phyloP scores from a whole-genome alignment of 495 filamentous ascomycete genomes.

The Cairneyella variabilis region DNA sequence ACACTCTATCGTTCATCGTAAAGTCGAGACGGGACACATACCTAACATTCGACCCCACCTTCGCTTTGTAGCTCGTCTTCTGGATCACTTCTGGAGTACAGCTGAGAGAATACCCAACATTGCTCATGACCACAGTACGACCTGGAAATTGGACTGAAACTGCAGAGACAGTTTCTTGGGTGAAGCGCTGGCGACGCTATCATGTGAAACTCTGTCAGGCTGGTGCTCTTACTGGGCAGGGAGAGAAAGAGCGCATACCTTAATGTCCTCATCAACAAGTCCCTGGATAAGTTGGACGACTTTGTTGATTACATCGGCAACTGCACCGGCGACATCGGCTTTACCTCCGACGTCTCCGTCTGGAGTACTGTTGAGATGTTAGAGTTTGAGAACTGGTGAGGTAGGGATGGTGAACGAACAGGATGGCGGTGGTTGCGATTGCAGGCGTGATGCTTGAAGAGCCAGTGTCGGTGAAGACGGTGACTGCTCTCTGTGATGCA shows the following conservation, averaged over 20 bases:
- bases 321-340: constrained; percentile 1
- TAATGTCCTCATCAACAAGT: constrained; percentile 3
- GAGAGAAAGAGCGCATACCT: neutral
- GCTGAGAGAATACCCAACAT: constrained; percentile 3
- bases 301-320: constrained; percentile 5
- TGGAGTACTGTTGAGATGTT: neutral
- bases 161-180: constrained; percentile 6
- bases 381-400: neutral
- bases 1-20: neutral
- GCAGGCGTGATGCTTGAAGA: neutral
- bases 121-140: constrained; percentile 8
- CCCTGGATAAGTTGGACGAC: constrained; percentile 5
- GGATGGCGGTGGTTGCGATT: neutral
- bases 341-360: neutral
- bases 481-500: neutral
- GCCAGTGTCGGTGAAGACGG: constrained; percentile 1
- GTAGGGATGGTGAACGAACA: neutral
- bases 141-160: constrained; percentile 7
- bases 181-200: constrained; percentile 9
- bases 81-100: neutral
- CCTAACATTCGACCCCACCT: constrained; percentile 5
- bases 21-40: neutral
- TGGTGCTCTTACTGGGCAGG: neutral
- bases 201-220: neutral
- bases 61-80: constrained; percentile 7